Evolutionary conservation across 805 yeast genomes (phyloP).

Genomic region (Metschnikowia amazonensis): DNA sequence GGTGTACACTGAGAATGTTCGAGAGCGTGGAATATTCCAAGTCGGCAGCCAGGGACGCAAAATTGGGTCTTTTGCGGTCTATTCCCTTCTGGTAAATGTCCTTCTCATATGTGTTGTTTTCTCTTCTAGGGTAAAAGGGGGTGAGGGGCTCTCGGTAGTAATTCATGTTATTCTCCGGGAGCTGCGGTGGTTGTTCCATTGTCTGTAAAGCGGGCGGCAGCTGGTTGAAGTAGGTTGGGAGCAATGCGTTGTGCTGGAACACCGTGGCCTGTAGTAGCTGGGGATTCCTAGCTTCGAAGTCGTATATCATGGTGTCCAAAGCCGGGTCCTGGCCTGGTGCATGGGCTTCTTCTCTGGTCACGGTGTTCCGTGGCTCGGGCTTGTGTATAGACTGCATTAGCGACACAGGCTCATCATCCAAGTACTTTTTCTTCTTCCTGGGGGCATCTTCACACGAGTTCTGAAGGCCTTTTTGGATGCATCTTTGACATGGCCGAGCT

Average conservation of each 20-base stretch:
- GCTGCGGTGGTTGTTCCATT: neutral
- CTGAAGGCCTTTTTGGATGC: conserved; percentile 64
- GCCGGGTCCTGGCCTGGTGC: neutral
- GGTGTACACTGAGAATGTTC: conserved; percentile 43
- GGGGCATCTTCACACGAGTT: conserved; percentile 85
- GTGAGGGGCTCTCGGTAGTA: neutral
- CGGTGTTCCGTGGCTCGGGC: neutral
- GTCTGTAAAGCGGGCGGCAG: neutral
- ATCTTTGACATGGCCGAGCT: conserved; percentile 76
- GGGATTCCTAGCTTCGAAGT: conserved; percentile 3
- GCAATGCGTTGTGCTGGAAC: conserved; percentile 17
- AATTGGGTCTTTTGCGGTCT: conserved; percentile 36
- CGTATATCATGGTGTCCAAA: conserved; percentile 4
- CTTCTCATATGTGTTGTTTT: neutral
- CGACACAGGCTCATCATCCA: conserved; percentile 47
- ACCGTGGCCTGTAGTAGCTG: conserved; percentile 13
- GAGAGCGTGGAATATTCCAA: conserved; percentile 69
- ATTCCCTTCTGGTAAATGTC: neutral
- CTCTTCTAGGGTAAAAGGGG: neutral
- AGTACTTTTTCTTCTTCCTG: conserved; percentile 77
- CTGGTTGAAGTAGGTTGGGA: conserved; percentile 10
- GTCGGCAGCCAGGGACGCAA: conserved; percentile 68
- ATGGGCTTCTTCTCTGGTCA: neutral
- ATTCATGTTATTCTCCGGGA: neutral
- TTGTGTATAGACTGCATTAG: neutral